phyloP scores from a whole-genome alignment of 495 filamentous ascomycete species.

The Aspergillus panamensis region DNA sequence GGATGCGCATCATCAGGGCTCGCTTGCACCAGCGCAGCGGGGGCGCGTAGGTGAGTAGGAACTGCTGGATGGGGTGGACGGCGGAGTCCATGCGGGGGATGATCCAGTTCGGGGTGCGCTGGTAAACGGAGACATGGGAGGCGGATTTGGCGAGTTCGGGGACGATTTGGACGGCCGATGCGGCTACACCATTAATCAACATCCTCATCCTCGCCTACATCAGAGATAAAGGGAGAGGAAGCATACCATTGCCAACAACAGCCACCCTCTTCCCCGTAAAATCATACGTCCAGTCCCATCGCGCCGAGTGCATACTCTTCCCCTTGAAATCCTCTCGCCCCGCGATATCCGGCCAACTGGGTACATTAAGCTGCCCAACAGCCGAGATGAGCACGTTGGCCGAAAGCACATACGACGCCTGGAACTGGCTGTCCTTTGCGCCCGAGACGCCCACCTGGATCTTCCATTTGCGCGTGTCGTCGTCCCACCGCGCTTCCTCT shows the following conservation, averaged over 20 bases:
- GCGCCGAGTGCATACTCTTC: slow-evolving; percentile 52
- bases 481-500: slow-evolving; percentile 55
- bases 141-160: slow-evolving; percentile 57
- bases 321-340: slow-evolving; percentile 57
- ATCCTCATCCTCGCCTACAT: background rate
- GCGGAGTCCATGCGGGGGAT: slow-evolving; percentile 43
- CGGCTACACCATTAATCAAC: slow-evolving; percentile 40
- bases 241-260: slow-evolving; percentile 52
- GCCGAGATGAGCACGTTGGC: slow-evolving; percentile 62
- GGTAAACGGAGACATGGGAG: slow-evolving; percentile 57
- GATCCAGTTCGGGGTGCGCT: slow-evolving; percentile 68
- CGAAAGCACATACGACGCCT: slow-evolving; percentile 38
- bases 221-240: background rate
- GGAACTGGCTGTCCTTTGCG: slow-evolving; percentile 46
- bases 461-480: slow-evolving; percentile 52
- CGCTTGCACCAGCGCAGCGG: slow-evolving; percentile 46
- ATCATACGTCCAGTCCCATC: slow-evolving; percentile 51
- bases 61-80: slow-evolving; percentile 33
- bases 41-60: slow-evolving; percentile 42
- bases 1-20: slow-evolving; percentile 44
- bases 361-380: slow-evolving; percentile 61
- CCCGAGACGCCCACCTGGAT: slow-evolving; percentile 39
- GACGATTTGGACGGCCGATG: slow-evolving; percentile 69
- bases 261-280: slow-evolving; percentile 50
- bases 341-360: slow-evolving; percentile 55